A percentile compares a stretch with the other conserved stretches of the same genome.
phyloP scores from a whole-genome alignment of 129 eudicot species.

The Lactuca sativa region DNA sequence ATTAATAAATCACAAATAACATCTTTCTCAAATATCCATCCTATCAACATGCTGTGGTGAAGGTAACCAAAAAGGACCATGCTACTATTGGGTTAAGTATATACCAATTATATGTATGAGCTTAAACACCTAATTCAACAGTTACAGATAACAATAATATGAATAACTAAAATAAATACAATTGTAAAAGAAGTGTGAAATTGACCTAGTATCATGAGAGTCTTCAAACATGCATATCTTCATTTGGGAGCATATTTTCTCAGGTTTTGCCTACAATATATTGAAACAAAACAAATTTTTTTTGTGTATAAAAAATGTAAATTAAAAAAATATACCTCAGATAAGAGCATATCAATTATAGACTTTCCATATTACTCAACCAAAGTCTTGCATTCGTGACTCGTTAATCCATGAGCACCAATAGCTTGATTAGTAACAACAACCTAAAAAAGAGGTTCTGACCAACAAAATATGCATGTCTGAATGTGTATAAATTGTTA shows the following conservation, averaged over 20 bases:
- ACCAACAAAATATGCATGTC: slow-evolving; percentile 32
- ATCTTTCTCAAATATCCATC: too few relatives aligned
- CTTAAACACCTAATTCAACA: too few relatives aligned
- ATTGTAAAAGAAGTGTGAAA: too few relatives aligned
- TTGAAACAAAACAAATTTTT: neutral
- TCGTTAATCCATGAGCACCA: slow-evolving; percentile 84
- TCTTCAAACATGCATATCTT: slow-evolving; percentile 67
- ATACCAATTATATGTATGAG: too few relatives aligned
- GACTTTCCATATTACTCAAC: slow-evolving; percentile 54
- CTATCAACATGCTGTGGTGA: too few relatives aligned
- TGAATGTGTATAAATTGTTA: neutral
- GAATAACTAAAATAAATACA: too few relatives aligned
- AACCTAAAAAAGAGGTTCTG: slow-evolving; percentile 33
- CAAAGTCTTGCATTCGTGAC: slow-evolving; percentile 84
- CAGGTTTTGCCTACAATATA: slow-evolving; percentile 57
- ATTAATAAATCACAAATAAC: too few relatives aligned
- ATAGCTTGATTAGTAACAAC: slow-evolving; percentile 53
- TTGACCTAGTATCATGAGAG: slow-evolving; percentile 60
- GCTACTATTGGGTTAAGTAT: too few relatives aligned
- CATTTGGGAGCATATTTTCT: slow-evolving; percentile 70
- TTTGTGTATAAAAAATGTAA: too few relatives aligned
- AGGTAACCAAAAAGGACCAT: too few relatives aligned
- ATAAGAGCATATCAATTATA: too few relatives aligned
- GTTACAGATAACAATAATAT: too few relatives aligned
- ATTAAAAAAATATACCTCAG: slow-evolving; percentile 36